Evolutionary conservation across 2,329 filamentous ascomycete species (phyloP).

Genomic region (Neofusicoccum cordaticola): DNA sequence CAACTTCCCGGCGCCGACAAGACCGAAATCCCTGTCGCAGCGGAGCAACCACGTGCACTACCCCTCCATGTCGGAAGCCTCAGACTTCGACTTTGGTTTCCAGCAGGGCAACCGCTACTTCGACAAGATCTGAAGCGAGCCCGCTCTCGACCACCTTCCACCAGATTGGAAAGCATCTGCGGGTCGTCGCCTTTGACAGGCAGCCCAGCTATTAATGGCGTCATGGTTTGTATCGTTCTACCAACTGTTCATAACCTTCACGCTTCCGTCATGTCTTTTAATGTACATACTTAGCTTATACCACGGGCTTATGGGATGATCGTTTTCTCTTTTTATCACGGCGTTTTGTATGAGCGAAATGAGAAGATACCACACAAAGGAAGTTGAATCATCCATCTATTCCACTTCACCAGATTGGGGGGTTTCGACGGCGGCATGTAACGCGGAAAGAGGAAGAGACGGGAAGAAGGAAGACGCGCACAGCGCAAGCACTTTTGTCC

Average conservation of each 20-base stretch:
- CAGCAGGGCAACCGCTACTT: not conserved
- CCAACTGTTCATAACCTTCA: not conserved
- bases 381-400: not conserved
- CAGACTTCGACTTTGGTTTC: conserved; percentile 33
- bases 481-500: not conserved
- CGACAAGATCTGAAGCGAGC: conserved; percentile 13
- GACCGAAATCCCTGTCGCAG: conserved; percentile 1
- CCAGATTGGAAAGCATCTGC: not conserved
- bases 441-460: not conserved
- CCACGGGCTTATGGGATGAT: conserved; percentile 10
- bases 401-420: not conserved
- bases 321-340: not conserved
- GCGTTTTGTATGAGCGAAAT: conserved; percentile 14
- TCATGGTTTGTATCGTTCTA: not conserved
- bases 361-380: conserved; percentile 14
- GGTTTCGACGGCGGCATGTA: conserved; percentile 1
- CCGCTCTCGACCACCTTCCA: not conserved
- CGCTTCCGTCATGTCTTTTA: conserved; percentile 11
- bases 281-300: conserved; percentile 17
- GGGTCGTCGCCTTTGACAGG: conserved; percentile 6
- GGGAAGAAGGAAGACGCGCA: not conserved
- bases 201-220: not conserved
- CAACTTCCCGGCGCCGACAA: not conserved
- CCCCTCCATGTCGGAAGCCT: conserved; percentile 37
- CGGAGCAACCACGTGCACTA: conserved; percentile 29